phyloP scores from a whole-genome alignment of 768 basidiomycete genomes.

The Lanmaoa pseudosensibilis region DNA sequence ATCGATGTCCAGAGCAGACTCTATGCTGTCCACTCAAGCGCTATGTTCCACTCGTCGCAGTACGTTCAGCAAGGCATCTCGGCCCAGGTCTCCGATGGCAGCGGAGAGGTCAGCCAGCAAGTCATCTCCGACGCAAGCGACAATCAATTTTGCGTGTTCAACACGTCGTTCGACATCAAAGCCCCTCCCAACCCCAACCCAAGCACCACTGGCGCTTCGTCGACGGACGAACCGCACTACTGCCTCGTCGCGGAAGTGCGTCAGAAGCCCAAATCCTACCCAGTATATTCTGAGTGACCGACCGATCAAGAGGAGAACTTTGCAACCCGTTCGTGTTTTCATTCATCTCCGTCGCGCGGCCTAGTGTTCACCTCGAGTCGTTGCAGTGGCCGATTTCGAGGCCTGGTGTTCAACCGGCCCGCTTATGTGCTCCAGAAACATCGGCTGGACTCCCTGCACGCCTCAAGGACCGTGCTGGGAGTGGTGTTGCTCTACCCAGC shows the following conservation, averaged over 20 bases:
- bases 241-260: conserved; percentile 7
- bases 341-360: no score
- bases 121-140: background rate
- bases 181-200: background rate
- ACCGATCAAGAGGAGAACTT: background rate
- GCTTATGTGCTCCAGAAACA: no score
- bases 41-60: background rate
- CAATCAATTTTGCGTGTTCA: conserved; percentile 7
- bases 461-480: background rate
- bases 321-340: conserved; percentile 1
- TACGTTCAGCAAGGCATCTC: background rate
- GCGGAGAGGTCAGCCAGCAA: background rate
- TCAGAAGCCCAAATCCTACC: conserved; percentile 8
- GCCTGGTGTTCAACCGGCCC: no score
- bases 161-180: background rate
- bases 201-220: background rate
- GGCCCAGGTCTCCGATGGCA: background rate
- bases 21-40: background rate
- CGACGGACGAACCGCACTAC: background rate
- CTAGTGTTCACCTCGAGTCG: no score
- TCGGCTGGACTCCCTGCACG: background rate
- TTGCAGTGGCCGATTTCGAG: no score
- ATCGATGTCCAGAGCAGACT: conserved; percentile 11
- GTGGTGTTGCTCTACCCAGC: conserved; percentile 5
- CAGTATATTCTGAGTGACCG: conserved; percentile 2